These are phyloP conservation scores for Cucurbita ficifolia DNA, from an alignment of 306 rosid species.

Conservation along the genomic window DNA sequence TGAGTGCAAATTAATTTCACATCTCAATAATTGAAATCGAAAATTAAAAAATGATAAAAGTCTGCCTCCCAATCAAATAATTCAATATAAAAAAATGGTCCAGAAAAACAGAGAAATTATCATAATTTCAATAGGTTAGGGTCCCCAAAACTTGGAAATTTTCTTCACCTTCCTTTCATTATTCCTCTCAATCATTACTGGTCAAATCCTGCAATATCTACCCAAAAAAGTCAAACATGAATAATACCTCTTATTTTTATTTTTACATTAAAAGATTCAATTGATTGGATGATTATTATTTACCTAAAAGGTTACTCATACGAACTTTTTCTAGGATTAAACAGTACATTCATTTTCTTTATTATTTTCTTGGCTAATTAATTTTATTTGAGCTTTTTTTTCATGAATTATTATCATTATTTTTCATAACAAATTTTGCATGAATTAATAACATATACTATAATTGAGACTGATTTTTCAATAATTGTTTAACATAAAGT, in stretches of 20 bases:
- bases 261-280: too few species aligned
- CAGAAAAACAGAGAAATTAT: background rate
- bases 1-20: background rate
- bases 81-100: background rate
- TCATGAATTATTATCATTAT: too few species aligned
- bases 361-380: too few species aligned
- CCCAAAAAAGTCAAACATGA: background rate
- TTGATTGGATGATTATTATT: too few species aligned
- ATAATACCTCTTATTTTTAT: background rate
- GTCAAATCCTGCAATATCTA: background rate
- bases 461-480: background rate
- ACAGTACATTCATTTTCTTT: too few species aligned
- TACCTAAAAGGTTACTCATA: too few species aligned
- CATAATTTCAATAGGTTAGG: background rate
- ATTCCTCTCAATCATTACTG: background rate
- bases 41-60: background rate
- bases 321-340: too few species aligned
- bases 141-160: background rate
- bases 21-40: background rate
- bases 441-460: background rate
- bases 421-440: background rate
- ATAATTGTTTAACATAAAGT: background rate
- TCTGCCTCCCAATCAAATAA: background rate
- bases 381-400: background rate
- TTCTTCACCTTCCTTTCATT: background rate